phyloP scores from a whole-genome alignment of 2,329 filamentous ascomycete genomes.

The Beauveria rudraprayagi region DNA sequence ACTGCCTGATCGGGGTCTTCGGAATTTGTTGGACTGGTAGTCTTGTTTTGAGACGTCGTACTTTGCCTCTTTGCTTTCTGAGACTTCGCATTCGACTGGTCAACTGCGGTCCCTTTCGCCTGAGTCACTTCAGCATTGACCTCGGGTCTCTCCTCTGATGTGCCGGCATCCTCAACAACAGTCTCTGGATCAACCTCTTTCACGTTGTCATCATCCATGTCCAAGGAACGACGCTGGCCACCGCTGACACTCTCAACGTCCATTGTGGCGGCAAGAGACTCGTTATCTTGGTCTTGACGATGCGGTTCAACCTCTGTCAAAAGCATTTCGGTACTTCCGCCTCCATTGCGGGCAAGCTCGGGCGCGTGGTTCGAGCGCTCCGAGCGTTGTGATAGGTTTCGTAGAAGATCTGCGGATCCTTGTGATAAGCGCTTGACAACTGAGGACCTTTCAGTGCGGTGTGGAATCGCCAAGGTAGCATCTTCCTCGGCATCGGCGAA shows the following conservation, averaged over 20 bases:
- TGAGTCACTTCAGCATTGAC: neutral
- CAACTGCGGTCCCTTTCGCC: neutral
- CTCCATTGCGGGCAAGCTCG: conserved; percentile 16
- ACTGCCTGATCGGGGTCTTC: neutral
- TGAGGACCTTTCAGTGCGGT: conserved; percentile 26
- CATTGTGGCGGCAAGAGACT: conserved; percentile 50
- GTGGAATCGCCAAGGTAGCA: conserved; percentile 11
- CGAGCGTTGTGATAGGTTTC: conserved; percentile 27
- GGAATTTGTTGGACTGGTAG: neutral
- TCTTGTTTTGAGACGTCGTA: neutral
- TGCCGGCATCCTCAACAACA: neutral
- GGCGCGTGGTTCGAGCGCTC: neutral
- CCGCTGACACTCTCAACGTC: conserved; percentile 42
- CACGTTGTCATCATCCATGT: neutral
- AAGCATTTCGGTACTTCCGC: conserved; percentile 40
- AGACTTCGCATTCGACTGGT: neutral
- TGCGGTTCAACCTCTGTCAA: conserved; percentile 22
- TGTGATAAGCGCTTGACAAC: conserved; percentile 42
- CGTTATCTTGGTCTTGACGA: conserved; percentile 33
- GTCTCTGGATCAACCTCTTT: neutral
- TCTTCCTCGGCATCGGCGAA: conserved; percentile 54
- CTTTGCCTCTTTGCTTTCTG: neutral
- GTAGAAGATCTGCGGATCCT: conserved; percentile 31
- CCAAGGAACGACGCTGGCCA: conserved; percentile 26
- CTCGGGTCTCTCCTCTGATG: neutral